Conservation (phyloP, 129 eudicot genomes). For the Solidago caesia region DNA sequence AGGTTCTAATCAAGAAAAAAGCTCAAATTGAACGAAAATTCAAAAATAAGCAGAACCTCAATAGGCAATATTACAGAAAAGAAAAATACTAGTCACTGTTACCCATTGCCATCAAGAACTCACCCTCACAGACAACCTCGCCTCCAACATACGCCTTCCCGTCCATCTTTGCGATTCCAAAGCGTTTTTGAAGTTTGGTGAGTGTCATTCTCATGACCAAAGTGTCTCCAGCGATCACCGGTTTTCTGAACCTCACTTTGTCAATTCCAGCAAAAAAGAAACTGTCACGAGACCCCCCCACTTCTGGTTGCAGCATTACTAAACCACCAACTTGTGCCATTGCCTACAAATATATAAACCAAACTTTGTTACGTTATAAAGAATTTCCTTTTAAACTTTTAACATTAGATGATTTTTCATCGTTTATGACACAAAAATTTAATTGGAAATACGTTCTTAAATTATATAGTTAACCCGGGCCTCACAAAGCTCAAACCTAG, state of each 20-base stretch:
- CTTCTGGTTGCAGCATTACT: conserved; percentile 96
- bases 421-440: too few relatives aligned
- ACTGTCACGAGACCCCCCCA: conserved; percentile 83
- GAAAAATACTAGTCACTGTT: conserved; percentile 35
- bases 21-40: conserved; percentile 22
- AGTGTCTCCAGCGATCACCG: conserved; percentile 95
- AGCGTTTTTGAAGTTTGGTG: conserved; percentile 84
- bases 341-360: conserved; percentile 53
- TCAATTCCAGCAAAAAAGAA: conserved; percentile 97
- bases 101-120: conserved; percentile 97
- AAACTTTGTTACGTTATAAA: neutral
- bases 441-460: too few relatives aligned
- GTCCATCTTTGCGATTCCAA: conserved; percentile 95
- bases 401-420: too few relatives aligned
- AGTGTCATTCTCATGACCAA: conserved; percentile 94
- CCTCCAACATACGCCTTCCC: conserved; percentile 97
- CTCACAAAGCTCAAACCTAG: too few relatives aligned
- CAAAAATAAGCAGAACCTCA: conserved; percentile 27
- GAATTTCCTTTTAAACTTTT: too few relatives aligned
- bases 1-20: conserved; percentile 11
- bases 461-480: too few relatives aligned
- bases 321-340: conserved; percentile 99
- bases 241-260: conserved; percentile 93
- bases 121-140: conserved; percentile 93
- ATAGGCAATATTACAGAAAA: conserved; percentile 12